A percentile compares a stretch with the other conserved stretches of the same genome.
Conservation (phyloP, 352 stramenopile species). For the Pythium vanterpoolii region DNA sequence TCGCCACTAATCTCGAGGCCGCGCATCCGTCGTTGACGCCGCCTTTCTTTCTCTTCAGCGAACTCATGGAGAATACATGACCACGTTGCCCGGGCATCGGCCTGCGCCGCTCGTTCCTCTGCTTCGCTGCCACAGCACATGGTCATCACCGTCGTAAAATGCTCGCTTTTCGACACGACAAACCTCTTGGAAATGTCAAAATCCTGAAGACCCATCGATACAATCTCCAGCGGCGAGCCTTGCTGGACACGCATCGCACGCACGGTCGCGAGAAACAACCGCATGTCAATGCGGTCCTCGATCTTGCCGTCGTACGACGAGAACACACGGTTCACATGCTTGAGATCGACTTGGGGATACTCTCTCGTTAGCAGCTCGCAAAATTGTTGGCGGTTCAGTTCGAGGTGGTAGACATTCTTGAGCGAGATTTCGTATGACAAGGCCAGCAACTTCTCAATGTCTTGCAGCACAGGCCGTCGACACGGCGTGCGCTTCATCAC, state of each 20-base stretch:
- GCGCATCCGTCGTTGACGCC: conserved; percentile 18
- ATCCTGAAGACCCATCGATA: conserved; percentile 39
- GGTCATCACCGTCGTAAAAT: conserved; percentile 29
- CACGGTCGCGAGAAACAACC: conserved; percentile 48
- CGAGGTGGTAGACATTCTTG: conserved; percentile 31
- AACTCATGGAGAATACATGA: conserved; percentile 15
- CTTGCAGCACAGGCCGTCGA: conserved; percentile 52
- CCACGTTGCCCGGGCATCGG: conserved; percentile 24
- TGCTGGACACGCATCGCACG: conserved; percentile 58
- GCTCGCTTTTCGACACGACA: conserved; percentile 17
- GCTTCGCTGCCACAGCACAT: conserved; percentile 43
- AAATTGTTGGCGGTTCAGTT: conserved; percentile 48
- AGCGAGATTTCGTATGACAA: conserved; percentile 48
- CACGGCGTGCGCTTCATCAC: conserved; percentile 57
- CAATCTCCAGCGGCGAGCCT: conserved; percentile 43
- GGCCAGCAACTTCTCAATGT: conserved; percentile 60
- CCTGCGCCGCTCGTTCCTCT: conserved; percentile 36
- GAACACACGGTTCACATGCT: conserved; percentile 51
- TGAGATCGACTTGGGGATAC: conserved; percentile 40
- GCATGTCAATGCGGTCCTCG: conserved; percentile 45
- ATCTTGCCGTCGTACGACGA: conserved; percentile 58
- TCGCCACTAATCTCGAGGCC: conserved; percentile 2
- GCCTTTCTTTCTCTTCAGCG: conserved; percentile 14
- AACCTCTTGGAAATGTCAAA: conserved; percentile 37
- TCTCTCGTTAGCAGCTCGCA: conserved; percentile 42